Conservation (phyloP, 805 yeast species). For the Maudiozyma saulgeensis region DNA sequence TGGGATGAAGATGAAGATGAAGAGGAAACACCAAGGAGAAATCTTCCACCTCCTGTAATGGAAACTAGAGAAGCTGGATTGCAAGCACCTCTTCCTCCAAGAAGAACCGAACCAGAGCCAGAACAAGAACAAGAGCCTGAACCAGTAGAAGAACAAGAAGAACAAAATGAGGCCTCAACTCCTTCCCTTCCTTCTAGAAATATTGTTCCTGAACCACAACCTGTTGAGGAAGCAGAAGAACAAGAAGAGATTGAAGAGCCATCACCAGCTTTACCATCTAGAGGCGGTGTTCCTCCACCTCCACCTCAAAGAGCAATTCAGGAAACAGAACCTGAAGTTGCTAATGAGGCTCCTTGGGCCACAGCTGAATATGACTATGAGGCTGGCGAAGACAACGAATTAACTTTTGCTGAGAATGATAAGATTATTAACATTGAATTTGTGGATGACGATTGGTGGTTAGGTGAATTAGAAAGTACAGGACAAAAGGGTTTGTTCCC, state of each 20-base stretch:
- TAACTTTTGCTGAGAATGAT: slow-evolving; percentile 78
- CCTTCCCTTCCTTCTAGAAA: slow-evolving; percentile 22
- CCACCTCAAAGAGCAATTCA: slow-evolving; percentile 19
- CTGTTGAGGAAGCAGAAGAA: slow-evolving; percentile 10
- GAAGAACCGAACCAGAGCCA: slow-evolving; percentile 17
- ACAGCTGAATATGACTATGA: slow-evolving; percentile 82
- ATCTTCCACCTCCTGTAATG: slow-evolving; percentile 6
- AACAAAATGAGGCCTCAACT: slow-evolving; percentile 20
- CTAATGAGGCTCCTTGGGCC: slow-evolving; percentile 36
- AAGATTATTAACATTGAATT: slow-evolving; percentile 72
- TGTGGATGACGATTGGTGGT: slow-evolving; percentile 96
- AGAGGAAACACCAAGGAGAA: slow-evolving; percentile 6
- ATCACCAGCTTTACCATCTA: slow-evolving; percentile 20
- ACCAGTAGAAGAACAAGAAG: slow-evolving; percentile 12
- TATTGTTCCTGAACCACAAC: slow-evolving; percentile 19
- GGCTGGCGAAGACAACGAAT: slow-evolving; percentile 87
- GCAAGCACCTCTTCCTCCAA: slow-evolving; percentile 1
- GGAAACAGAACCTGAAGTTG: background rate
- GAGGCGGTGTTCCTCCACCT: slow-evolving; percentile 26
- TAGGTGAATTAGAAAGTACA: slow-evolving; percentile 54
- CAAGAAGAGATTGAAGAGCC: slow-evolving; percentile 12
- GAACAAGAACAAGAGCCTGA: slow-evolving; percentile 12
- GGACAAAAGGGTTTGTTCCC: slow-evolving; percentile 89
- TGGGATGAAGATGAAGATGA: slow-evolving; percentile 23
- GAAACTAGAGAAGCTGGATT: background rate